These are phyloP conservation scores for Aspergillus bombycis DNA, from an alignment of 2,329 filamentous ascomycete species.

Conservation along the genomic window DNA sequence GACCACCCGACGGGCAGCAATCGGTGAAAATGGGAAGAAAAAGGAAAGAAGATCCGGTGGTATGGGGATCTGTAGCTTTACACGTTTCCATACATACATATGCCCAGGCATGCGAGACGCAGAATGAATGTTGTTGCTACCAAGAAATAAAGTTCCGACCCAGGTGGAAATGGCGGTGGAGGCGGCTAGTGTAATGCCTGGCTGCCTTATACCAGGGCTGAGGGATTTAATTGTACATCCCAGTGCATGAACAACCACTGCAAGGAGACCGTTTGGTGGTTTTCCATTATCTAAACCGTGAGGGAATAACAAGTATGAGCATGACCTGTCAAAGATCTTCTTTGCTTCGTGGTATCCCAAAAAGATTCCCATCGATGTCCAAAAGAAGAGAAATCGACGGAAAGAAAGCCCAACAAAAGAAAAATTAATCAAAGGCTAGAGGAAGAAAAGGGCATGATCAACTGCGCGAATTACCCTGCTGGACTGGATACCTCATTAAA, in stretches of 20 bases:
- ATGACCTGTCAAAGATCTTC: background rate
- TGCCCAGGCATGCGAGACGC: background rate
- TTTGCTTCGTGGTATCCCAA: background rate
- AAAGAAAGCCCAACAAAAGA: background rate
- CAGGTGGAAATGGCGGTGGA: conserved; percentile 1
- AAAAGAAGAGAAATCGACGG: background rate
- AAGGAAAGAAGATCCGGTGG: background rate
- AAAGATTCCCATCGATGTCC: background rate
- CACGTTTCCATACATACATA: background rate
- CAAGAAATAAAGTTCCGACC: background rate
- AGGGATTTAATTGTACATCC: background rate
- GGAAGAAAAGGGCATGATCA: conserved; percentile 17
- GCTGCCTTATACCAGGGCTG: conserved; percentile 4
- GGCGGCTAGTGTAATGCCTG: background rate
- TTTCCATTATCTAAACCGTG: conserved; percentile 6
- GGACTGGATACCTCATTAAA: conserved; percentile 10
- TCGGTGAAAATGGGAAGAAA: background rate
- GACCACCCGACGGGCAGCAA: background rate
- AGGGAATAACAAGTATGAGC: conserved; percentile 10
- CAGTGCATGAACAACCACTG: background rate
- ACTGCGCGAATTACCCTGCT: conserved; percentile 28
- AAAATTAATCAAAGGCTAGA: background rate
- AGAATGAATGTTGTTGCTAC: background rate
- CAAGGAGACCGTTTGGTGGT: background rate
- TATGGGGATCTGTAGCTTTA: background rate